phyloP scores from a whole-genome alignment of 1,284 basidiomycete genomes.

The Lignosus rhinocerotis region DNA sequence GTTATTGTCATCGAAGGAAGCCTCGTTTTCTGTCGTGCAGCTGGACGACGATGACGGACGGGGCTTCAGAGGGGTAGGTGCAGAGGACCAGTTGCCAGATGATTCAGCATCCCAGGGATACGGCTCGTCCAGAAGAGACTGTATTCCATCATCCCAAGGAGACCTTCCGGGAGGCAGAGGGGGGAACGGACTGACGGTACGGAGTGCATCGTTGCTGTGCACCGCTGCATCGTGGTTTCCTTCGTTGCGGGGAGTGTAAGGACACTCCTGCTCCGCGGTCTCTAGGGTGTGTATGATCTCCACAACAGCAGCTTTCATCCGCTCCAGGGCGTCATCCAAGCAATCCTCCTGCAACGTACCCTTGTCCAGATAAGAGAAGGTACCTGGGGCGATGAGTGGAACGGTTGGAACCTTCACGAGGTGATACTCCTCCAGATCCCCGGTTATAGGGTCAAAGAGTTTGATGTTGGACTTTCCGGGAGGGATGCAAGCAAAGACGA shows the following conservation, averaged over 20 bases:
- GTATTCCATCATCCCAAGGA: conserved; percentile 12
- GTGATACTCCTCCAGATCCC: conserved; percentile 11
- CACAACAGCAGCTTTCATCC: neutral
- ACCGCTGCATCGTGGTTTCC: too few species aligned
- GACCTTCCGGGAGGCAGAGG: neutral
- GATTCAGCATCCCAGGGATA: conserved; percentile 3
- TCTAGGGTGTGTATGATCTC: neutral
- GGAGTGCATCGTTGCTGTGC: neutral
- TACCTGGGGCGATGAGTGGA: neutral
- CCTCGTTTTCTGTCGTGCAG: neutral
- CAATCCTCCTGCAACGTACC: too few species aligned
- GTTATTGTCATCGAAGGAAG: neutral
- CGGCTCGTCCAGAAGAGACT: conserved; percentile 18
- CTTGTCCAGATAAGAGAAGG: neutral
- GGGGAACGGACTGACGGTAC: neutral
- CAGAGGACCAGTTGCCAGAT: neutral
- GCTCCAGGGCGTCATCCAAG: neutral
- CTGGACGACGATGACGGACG: neutral
- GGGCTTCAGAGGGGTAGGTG: neutral
- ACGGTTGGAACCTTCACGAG: conserved; percentile 11
- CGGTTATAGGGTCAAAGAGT: conserved; percentile 17
- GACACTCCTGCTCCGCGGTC: neutral
- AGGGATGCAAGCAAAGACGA: conserved; percentile 11
- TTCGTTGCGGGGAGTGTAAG: neutral
- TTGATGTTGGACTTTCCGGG: conserved; percentile 10